Percentiles rank a stretch among this genome's conserved stretches.
Conservation (phyloP, 768 basidiomycete genomes). For the Amanita jacksonii region DNA sequence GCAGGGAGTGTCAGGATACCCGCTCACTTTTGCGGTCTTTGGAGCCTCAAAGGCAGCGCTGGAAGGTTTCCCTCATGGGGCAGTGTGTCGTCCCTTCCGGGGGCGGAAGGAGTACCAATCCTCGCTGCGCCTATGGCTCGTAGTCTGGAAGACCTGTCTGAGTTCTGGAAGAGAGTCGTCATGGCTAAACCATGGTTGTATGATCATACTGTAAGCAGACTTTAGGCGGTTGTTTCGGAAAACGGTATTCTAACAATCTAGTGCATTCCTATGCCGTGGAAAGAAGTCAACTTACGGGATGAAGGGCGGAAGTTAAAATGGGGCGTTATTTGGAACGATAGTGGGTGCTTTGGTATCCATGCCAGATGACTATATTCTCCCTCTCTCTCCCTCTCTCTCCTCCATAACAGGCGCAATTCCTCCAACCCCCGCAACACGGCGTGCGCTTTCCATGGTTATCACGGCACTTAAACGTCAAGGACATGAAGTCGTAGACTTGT, state of each 20-base stretch:
- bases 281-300: conserved; percentile 33
- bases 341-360: conserved; percentile 25
- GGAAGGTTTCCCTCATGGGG: conserved; percentile 50
- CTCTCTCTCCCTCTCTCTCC: too few relatives aligned
- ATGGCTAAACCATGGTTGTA: conserved; percentile 58
- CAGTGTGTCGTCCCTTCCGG: conserved; percentile 34
- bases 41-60: conserved; percentile 50
- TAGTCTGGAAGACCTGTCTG: conserved; percentile 51
- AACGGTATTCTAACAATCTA: conserved; percentile 12
- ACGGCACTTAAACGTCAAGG: conserved; percentile 46
- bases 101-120: conserved; percentile 47
- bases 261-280: conserved; percentile 45
- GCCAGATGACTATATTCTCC: too few relatives aligned
- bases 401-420: conserved; percentile 54
- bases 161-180: conserved; percentile 57
- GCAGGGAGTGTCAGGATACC: conserved; percentile 68
- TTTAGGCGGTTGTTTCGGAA: conserved; percentile 9
- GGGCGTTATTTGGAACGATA: conserved; percentile 55
- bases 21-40: conserved; percentile 65
- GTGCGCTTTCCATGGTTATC: conserved; percentile 43
- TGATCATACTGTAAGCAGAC: conserved; percentile 43
- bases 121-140: conserved; percentile 52
- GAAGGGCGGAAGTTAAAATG: conserved; percentile 48
- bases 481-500: conserved; percentile 59
- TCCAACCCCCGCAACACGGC: conserved; percentile 54